Evolutionary conservation across 495 filamentous ascomycete species (phyloP).

Genomic region (Rhizodiscina lignyota): DNA sequence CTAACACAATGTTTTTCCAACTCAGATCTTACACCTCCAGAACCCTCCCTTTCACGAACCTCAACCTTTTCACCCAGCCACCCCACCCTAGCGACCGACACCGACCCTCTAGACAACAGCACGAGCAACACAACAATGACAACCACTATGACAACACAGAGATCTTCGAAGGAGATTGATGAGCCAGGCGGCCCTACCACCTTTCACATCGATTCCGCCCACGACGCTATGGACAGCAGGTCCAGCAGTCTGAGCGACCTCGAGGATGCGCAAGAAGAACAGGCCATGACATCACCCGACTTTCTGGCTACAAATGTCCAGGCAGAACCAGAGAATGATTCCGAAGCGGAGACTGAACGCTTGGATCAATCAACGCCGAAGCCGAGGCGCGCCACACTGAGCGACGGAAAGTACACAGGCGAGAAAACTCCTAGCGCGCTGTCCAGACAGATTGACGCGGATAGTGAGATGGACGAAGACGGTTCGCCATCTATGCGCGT

Average conservation of each 20-base stretch:
- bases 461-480: slow-evolving; percentile 1
- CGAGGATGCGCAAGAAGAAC: slow-evolving; percentile 51
- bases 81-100: too few relatives aligned
- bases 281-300: slow-evolving; percentile 23
- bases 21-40: too few relatives aligned
- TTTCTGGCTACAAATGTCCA: slow-evolving; percentile 15
- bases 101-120: too few relatives aligned
- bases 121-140: too few relatives aligned
- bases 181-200: too few relatives aligned
- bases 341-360: slow-evolving; percentile 95
- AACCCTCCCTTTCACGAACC: too few relatives aligned
- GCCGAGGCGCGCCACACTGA: slow-evolving; percentile 10
- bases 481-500: slow-evolving; percentile 1
- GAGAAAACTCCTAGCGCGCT: slow-evolving; percentile 22
- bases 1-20: too few relatives aligned
- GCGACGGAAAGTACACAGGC: slow-evolving; percentile 10
- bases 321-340: slow-evolving; percentile 50
- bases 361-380: slow-evolving; percentile 84
- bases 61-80: too few relatives aligned
- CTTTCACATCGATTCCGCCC: too few relatives aligned
- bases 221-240: too few relatives aligned
- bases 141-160: too few relatives aligned
- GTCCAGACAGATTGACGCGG: slow-evolving; percentile 2
- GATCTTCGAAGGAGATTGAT: too few relatives aligned
- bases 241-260: slow-evolving; percentile 83